A percentile compares a stretch with the other conserved stretches of the same genome.
phyloP scores from a whole-genome alignment of 1,284 basidiomycete genomes.

The Omphalotus olearius region DNA sequence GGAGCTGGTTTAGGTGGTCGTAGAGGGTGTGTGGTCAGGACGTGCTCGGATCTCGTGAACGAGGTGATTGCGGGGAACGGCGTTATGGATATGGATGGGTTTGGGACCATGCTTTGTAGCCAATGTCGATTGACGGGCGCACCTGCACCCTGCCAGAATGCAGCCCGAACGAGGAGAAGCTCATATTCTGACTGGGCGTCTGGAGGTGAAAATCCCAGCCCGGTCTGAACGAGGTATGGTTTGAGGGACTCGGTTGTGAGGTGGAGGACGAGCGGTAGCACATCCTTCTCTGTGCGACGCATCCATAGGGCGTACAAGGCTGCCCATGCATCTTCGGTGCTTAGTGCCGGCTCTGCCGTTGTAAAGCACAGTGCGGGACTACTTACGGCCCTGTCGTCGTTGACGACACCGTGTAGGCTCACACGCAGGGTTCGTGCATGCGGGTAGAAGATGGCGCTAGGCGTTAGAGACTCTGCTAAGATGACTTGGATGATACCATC shows the following conservation, averaged over 20 bases:
- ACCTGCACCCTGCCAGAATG: slow-evolving; percentile 19
- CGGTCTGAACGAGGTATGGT: slow-evolving; percentile 15
- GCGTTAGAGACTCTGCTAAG: slow-evolving; percentile 1
- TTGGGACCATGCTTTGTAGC: slow-evolving; percentile 13
- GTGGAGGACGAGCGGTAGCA: slow-evolving; percentile 12
- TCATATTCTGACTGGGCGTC: slow-evolving; percentile 9
- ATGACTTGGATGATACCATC: slow-evolving; percentile 6
- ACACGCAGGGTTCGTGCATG: slow-evolving; percentile 11
- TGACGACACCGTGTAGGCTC: slow-evolving; percentile 15
- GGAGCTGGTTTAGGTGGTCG: slow-evolving; percentile 18
- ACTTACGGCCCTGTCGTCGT: slow-evolving; percentile 14
- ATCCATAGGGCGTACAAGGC: slow-evolving; percentile 16
- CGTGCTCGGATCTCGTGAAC: slow-evolving; percentile 17
- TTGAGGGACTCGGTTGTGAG: slow-evolving; percentile 3
- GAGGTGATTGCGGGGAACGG: slow-evolving; percentile 15
- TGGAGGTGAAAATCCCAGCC: slow-evolving; percentile 14
- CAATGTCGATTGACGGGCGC: slow-evolving; percentile 11
- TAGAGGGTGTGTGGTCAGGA: slow-evolving; percentile 17
- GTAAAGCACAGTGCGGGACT: slow-evolving; percentile 6
- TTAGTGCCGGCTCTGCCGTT: slow-evolving; percentile 1
- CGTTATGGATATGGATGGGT: slow-evolving; percentile 8
- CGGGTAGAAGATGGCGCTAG: slow-evolving; percentile 8
- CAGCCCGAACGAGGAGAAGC: slow-evolving; percentile 14
- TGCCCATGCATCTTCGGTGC: slow-evolving; percentile 12
- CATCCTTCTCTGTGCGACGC: slow-evolving; percentile 12